Evolutionary conservation across 345 rosid species (phyloP), one percentile per base, ranked within the genome.

Genomic region (Eucalyptus erythrocorys): DNA sequence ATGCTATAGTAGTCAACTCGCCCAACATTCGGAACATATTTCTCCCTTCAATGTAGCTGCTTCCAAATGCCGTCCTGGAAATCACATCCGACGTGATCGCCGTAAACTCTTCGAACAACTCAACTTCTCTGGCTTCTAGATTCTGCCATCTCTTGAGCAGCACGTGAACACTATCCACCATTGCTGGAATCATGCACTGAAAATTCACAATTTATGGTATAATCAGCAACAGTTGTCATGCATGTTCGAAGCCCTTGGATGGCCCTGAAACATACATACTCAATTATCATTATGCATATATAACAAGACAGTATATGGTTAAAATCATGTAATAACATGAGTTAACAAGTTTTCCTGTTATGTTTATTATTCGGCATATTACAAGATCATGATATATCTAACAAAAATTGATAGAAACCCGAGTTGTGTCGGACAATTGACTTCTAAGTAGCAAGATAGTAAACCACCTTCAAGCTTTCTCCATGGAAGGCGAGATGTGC

Each of bases 61-160:
- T 92, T 32, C 95, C 94, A 71, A 94, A 93, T 14, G 95, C 93
- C 57, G 94, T 93, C 89, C 93, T 90, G 10, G 94, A 93, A 53
- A 93, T 94, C 86, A 92, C 79, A 86, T 93, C 93, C 11, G 93
- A 92, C 34, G 94, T 92, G 45, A 94, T 89, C 8, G 91, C 14
- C 80, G 50, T 94, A 53, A 93, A 76, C 87, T 94, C 94, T 37
- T 88, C n/a, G 48, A 68, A 87, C 17, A 91, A 93, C 42, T 94
- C 94, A 16, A 93, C 91, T 87, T 94, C 94, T 59, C 88, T 90
- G 4, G 87, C 91, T 64, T 87, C 92, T 48, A 87, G 55, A 5
- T 86, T 49, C 89, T 89, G 90, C 94, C 95, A 93, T 87, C 91
- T 92, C 47, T 91, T 91, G 24, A 93, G 85, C 95, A 93, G 92